These are phyloP conservation scores for Neophaeococcomyces mojaviensis DNA, from an alignment of 2,329 filamentous ascomycete genomes.

Conservation along the genomic window DNA sequence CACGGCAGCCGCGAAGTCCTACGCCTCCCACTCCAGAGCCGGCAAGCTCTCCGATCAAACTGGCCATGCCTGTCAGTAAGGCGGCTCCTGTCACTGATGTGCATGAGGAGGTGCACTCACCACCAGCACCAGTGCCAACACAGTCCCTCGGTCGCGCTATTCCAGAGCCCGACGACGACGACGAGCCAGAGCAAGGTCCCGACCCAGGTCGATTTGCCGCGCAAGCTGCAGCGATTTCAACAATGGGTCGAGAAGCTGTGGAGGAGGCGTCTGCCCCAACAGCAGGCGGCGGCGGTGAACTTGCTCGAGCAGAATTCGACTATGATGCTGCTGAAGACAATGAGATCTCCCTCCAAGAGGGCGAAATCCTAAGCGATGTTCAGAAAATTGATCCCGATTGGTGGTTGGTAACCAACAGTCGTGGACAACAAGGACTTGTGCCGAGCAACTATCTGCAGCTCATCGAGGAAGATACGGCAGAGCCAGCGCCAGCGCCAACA, in stretches of 20 bases:
- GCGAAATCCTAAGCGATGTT: slow-evolving; percentile 81
- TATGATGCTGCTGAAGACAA: slow-evolving; percentile 98
- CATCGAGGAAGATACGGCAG: slow-evolving; percentile 49
- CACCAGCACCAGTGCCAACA: slow-evolving; percentile 49
- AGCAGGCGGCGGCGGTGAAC: slow-evolving; percentile 48
- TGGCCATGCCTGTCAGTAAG: slow-evolving; percentile 72
- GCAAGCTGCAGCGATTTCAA: slow-evolving; percentile 46
- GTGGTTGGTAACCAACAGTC: slow-evolving; percentile 91
- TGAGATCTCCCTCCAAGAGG: slow-evolving; percentile 83
- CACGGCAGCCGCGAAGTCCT: slow-evolving; percentile 34
- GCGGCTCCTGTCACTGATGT: slow-evolving; percentile 38
- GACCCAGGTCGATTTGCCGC: slow-evolving; percentile 55
- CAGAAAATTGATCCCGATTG: slow-evolving; percentile 97
- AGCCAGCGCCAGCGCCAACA: slow-evolving; percentile 22
- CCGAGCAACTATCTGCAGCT: slow-evolving; percentile 96
- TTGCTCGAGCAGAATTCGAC: slow-evolving; percentile 80
- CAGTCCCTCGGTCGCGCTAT: slow-evolving; percentile 50
- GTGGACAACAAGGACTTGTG: slow-evolving; percentile 68
- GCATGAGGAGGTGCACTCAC: slow-evolving; percentile 35
- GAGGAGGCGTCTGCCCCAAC: slow-evolving; percentile 36
- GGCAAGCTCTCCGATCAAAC: slow-evolving; percentile 67
- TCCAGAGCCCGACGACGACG: slow-evolving; percentile 56
- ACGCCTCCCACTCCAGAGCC: slow-evolving; percentile 46
- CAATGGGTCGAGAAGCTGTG: slow-evolving; percentile 39
- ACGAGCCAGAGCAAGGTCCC: slow-evolving; percentile 56